Evolutionary conservation across 2,329 filamentous ascomycete genomes (phyloP), one percentile per base, ranked within the genome.

Genomic region (Aspergillus sp.): DNA sequence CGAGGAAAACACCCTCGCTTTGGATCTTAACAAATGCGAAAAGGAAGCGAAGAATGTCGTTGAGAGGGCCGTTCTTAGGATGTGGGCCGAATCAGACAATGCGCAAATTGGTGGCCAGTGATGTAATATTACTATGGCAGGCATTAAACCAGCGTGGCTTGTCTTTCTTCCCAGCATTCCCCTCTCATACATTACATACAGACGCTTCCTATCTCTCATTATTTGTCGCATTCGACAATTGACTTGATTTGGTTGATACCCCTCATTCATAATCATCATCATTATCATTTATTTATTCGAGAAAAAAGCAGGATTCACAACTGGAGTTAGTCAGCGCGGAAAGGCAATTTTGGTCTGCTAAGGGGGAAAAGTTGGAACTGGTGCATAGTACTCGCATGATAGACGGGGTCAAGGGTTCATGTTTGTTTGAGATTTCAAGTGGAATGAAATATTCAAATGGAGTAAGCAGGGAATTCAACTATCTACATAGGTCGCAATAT

Each of bases 11-110:
- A 72, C 74, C 21, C 69, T 77, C n/a, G 66, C 72, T 55, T 68
- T 74, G 60, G 77, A 77, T 58, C 73, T 80, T 55, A 64, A 63
- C 28, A 74, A 70, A 58, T 78, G 74, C 60, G 76, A 79, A 62
- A 69, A 71, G 36, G 76, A 79, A 61, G 77, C 77, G 17, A 74
- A 74, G 49, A 72, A 73, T 8, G 71, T 81, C 36, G 75, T 75
- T n/a, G 78, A 80, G 58, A 69, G 79, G 43, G 76, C 78, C n/a
- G 75, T 80, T 54, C 67, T 81, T 47, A 70, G 78, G 47, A 74
- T 74, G 62, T 77, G 77, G 70, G 76, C 76, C 55, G 71, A 75
- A 55, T 69, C 62, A 55, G 71, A 72, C 39, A 71, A 70, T 48
- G 59, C 63, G 17, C 66, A 67, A 54, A 57, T 62, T 56, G 60